Conservation (phyloP, 495 filamentous ascomycete genomes). For the Chaetomium cochliodes region DNA sequence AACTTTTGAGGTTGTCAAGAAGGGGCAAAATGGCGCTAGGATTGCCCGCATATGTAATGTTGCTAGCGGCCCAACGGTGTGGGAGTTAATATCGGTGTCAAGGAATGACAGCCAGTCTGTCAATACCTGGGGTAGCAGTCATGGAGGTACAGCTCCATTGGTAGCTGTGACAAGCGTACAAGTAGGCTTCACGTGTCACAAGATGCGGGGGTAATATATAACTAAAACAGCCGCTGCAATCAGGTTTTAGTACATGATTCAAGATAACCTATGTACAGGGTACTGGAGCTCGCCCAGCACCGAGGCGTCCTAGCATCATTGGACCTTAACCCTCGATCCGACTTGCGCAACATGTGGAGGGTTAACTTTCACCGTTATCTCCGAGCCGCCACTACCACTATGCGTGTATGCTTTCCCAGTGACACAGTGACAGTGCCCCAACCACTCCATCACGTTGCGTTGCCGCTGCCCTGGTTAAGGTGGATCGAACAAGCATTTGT, state of each 20-base stretch:
- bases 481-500: too few relatives aligned
- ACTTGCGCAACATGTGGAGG: too few relatives aligned
- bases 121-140: neutral
- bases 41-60: neutral
- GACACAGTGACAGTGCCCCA: too few relatives aligned
- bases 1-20: neutral
- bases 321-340: too few relatives aligned
- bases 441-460: too few relatives aligned
- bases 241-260: neutral
- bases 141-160: neutral
- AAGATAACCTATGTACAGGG: neutral
- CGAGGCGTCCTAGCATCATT: too few relatives aligned
- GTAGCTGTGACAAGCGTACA: neutral
- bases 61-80: neutral
- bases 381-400: too few relatives aligned
- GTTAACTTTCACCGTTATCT: too few relatives aligned
- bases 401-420: too few relatives aligned
- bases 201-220: neutral
- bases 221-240: neutral
- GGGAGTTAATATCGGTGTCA: neutral
- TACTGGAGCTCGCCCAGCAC: too few relatives aligned
- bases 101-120: neutral
- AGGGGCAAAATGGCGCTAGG: neutral
- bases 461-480: too few relatives aligned
- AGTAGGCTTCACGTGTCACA: neutral